Conservation (phyloP, 345 rosid species). For the Physaria fendleri region DNA sequence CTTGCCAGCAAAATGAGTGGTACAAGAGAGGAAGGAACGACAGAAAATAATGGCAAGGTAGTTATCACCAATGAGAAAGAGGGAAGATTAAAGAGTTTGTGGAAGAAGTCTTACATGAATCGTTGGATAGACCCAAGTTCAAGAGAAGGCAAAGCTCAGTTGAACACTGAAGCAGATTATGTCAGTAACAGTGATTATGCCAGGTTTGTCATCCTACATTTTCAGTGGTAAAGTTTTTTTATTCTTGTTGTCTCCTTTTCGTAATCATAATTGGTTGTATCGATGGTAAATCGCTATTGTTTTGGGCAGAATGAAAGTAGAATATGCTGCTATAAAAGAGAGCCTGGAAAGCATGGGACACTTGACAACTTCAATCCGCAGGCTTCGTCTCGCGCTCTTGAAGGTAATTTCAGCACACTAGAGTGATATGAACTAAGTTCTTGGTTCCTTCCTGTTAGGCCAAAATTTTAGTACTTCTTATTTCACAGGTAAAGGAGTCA, state of each 20-base stretch:
- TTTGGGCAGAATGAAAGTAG: constrained; percentile 68
- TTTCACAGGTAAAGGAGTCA: constrained; percentile 56
- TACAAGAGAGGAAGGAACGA: constrained; percentile 40
- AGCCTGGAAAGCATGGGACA: constrained; percentile 78
- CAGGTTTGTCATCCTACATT: constrained; percentile 41
- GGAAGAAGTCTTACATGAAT: constrained; percentile 73
- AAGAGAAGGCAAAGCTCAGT: constrained; percentile 38
- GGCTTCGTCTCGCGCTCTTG: constrained; percentile 70
- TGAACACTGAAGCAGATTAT: constrained; percentile 34
- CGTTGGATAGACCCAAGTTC: constrained; percentile 71
- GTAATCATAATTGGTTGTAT: neutral
- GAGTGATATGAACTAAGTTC: neutral
- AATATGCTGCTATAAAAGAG: constrained; percentile 86
- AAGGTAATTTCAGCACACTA: constrained; percentile 42
- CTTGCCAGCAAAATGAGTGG: constrained; percentile 46
- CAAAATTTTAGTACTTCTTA: neutral
- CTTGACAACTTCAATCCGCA: constrained; percentile 63
- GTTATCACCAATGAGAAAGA: constrained; percentile 42
- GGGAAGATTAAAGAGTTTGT: constrained; percentile 66
- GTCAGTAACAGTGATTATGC: constrained; percentile 53
- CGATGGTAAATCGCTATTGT: neutral
- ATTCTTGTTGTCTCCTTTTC: neutral
- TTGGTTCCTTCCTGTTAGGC: neutral
- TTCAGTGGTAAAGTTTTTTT: neutral
- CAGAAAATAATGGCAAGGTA: constrained; percentile 33